Evolutionary conservation across 2,329 filamentous ascomycete genomes (phyloP), one percentile per base, ranked within the genome.

Genomic region (Pestalotiopsis sp.): DNA sequence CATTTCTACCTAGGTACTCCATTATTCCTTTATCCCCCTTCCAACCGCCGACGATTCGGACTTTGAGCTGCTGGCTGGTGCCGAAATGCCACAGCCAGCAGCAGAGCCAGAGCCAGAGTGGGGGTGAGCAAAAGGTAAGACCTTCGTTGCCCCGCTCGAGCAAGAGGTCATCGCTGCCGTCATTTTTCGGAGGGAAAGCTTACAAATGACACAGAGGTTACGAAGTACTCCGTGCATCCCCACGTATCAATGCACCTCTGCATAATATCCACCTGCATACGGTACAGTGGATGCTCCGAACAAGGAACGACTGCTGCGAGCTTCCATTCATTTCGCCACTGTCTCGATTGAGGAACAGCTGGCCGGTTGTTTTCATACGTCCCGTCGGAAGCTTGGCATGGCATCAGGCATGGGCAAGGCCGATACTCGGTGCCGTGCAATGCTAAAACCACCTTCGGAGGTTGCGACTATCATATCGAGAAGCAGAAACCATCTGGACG

Each of bases 121-220:
- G 59, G 59, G 59, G 27, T 45, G 17, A 45, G 41, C 17, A 17
- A 52, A 11, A 62, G 59, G 59, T 36, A 62, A 62, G 61, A 23
- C 20, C 27, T 45, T 23, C 11, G 4, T 14, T 52, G 61, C 61
- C 61, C 61, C 61, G 61, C 61, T 45, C 61, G 7, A 25, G n/a
- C 36, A 64, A 64, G 61, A 64, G 61, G 61, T 64, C 61, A 64
- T 64, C 61, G 61, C 61, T 64, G 61, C 61, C 61, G 61, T 64
- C 61, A 64, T 64, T 45, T 64, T 45, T 39, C n/a, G n/a, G n/a
- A 49, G 39, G 20, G 45, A 20, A n/a, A 36, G 61, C 61, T 64
- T 64, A 64, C 61, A 64, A 64, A 64, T 64, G 61, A 49, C 38
- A 52, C n/a, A 13, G 20, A 20, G n/a, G 38, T 39, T 64, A 36